These are phyloP conservation scores for Dissophora globulifera DNA, from an alignment of 192 early-diverging fungal genomes.

Conservation along the genomic window DNA sequence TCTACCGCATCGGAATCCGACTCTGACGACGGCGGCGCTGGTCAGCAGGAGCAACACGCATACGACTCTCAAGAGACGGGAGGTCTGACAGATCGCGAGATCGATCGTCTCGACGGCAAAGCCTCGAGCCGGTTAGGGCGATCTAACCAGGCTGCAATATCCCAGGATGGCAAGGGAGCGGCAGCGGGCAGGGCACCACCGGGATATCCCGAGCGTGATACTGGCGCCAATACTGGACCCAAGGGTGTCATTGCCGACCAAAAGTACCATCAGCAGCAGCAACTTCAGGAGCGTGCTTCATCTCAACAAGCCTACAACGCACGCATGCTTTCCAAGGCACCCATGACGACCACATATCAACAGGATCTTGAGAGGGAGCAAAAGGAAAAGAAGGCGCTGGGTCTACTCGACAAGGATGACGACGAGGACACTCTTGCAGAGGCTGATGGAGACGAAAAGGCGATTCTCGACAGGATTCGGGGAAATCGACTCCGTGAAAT, in stretches of 20 bases:
- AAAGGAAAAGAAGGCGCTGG: constrained; percentile 24
- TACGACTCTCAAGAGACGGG: constrained; percentile 35
- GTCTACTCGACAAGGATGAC: constrained; percentile 24
- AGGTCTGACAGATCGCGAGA: constrained; percentile 29
- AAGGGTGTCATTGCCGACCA: constrained; percentile 69
- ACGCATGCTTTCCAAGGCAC: constrained; percentile 55
- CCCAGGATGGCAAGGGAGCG: too few species aligned
- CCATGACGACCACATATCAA: constrained; percentile 59
- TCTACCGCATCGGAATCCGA: constrained; percentile 23
- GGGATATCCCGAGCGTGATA: constrained; percentile 38
- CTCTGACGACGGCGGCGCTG: background rate
- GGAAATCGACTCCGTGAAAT: constrained; percentile 56
- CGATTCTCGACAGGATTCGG: constrained; percentile 54
- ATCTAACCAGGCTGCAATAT: background rate
- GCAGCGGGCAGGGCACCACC: background rate
- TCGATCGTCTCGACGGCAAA: constrained; percentile 35
- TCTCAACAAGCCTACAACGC: constrained; percentile 54
- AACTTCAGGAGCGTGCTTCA: constrained; percentile 35
- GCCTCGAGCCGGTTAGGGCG: constrained; percentile 24
- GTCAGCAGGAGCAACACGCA: constrained; percentile 1
- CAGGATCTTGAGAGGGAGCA: constrained; percentile 47
- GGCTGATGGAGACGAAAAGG: constrained; percentile 50
- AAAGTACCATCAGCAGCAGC: constrained; percentile 54
- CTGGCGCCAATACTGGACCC: constrained; percentile 62
- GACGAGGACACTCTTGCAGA: constrained; percentile 35